phyloP scores from a whole-genome alignment of 2,329 filamentous ascomycete genomes.

The Ophiostoma angusticollis region DNA sequence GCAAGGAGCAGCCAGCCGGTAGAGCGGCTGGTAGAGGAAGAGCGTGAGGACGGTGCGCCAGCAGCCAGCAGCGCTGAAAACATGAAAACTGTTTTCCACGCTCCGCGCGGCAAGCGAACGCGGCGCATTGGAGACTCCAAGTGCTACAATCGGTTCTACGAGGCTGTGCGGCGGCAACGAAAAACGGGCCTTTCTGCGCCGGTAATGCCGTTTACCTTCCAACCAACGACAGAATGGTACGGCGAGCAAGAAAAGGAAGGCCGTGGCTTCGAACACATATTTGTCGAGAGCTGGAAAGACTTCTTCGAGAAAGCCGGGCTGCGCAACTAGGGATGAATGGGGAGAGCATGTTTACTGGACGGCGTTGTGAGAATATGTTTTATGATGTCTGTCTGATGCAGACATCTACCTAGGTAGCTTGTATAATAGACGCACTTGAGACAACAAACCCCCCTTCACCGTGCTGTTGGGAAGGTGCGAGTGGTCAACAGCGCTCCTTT shows the following conservation, averaged over 20 bases:
- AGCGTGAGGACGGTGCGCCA: conserved; percentile 7
- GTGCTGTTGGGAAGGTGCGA: conserved; percentile 52
- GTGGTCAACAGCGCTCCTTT: conserved; percentile 69
- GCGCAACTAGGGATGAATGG: not conserved
- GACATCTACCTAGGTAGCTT: no score
- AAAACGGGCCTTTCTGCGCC: conserved; percentile 13
- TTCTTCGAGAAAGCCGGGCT: conserved; percentile 20
- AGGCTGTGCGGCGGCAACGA: conserved; percentile 20
- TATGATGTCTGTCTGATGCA: no score
- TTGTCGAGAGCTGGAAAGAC: conserved; percentile 29
- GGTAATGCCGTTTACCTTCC: conserved; percentile 28
- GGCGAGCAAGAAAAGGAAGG: conserved; percentile 31
- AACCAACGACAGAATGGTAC: conserved; percentile 41
- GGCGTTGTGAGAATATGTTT: not conserved
- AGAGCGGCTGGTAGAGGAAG: not conserved
- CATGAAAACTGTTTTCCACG: conserved; percentile 31
- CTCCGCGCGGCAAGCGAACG: conserved; percentile 23
- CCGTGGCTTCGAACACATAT: conserved; percentile 36
- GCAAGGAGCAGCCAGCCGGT: not conserved
- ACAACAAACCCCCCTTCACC: conserved; percentile 10
- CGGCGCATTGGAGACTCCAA: conserved; percentile 14
- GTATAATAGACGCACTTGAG: not conserved
- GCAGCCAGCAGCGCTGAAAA: conserved; percentile 8
- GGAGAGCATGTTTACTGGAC: not conserved
- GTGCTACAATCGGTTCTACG: conserved; percentile 33